A percentile compares a stretch with the other conserved stretches of the same genome.
Conservation (phyloP, 2,329 filamentous ascomycete genomes). For the Kalmusia sp. region DNA sequence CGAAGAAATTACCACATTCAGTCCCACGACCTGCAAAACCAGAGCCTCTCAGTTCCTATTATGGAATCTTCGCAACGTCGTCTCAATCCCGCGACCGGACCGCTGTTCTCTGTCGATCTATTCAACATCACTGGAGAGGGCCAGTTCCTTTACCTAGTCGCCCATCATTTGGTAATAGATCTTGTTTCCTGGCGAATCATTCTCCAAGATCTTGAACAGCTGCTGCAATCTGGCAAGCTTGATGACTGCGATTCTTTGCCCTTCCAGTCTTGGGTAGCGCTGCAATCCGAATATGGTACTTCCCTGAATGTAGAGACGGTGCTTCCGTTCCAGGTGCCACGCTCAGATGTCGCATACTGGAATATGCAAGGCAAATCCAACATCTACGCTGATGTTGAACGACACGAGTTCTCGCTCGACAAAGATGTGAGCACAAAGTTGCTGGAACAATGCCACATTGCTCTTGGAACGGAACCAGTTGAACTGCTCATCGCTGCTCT, state of each 20-base stretch:
- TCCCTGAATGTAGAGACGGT: not conserved
- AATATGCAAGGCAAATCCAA: constrained; percentile 16
- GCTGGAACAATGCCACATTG: constrained; percentile 18
- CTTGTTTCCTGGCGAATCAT: constrained; percentile 54
- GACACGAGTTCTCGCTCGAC: constrained; percentile 11
- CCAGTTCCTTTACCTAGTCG: constrained; percentile 27
- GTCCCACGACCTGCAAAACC: constrained; percentile 8
- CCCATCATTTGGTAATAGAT: constrained; percentile 46
- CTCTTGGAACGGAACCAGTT: constrained; percentile 56
- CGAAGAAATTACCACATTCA: not conserved
- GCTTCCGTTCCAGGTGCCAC: constrained; percentile 18
- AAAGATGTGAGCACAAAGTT: constrained; percentile 11
- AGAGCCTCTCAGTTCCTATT: constrained; percentile 16
- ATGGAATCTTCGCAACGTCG: constrained; percentile 24
- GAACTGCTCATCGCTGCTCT: constrained; percentile 28
- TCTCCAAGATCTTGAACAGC: constrained; percentile 47
- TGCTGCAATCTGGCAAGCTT: constrained; percentile 9
- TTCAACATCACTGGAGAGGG: constrained; percentile 21
- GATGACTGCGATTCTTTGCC: constrained; percentile 1
- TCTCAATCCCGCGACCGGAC: constrained; percentile 19
- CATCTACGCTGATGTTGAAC: constrained; percentile 10
- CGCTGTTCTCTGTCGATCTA: constrained; percentile 26
- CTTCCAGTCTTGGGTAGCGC: constrained; percentile 17
- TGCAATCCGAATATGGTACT: constrained; percentile 7
- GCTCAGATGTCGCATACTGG: constrained; percentile 22